phyloP scores from a whole-genome alignment of 2,329 filamentous ascomycete species.

The Verticillium nubilum region DNA sequence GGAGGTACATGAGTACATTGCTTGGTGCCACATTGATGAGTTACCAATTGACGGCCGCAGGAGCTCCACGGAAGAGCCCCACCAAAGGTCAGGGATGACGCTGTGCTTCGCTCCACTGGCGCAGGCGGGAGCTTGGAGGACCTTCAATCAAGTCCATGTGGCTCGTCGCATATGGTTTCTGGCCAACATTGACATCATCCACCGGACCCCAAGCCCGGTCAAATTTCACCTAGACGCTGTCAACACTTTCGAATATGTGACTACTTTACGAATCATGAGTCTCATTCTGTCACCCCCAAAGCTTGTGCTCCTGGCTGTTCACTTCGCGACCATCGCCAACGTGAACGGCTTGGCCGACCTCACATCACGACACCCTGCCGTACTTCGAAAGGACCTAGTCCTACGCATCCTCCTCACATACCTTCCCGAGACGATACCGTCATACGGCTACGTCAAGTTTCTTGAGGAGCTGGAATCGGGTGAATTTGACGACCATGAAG shows the following conservation, averaged over 20 bases:
- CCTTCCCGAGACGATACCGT: slow-evolving; percentile 65
- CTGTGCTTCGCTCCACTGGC: background rate
- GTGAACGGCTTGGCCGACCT: slow-evolving; percentile 57
- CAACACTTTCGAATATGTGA: background rate
- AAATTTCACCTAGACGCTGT: background rate
- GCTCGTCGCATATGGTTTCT: background rate
- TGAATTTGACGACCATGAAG: slow-evolving; percentile 32
- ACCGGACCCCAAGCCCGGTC: background rate
- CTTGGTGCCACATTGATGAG: background rate
- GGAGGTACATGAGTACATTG: background rate
- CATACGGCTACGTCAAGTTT: slow-evolving; percentile 57
- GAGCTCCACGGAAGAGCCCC: background rate
- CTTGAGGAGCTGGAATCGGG: slow-evolving; percentile 51
- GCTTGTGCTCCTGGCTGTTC: slow-evolving; percentile 66
- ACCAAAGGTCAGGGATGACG: background rate
- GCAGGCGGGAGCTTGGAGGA: background rate
- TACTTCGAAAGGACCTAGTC: slow-evolving; percentile 59
- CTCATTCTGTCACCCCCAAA: slow-evolving; percentile 57
- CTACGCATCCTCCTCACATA: slow-evolving; percentile 72
- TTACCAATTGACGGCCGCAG: background rate
- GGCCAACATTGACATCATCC: background rate
- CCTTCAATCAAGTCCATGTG: background rate
- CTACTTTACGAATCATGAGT: slow-evolving; percentile 24
- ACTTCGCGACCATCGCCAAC: slow-evolving; percentile 62
- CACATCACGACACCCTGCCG: slow-evolving; percentile 46